Conservation (phyloP, 2,329 filamentous ascomycete genomes). For the Blumeria hordei region DNA sequence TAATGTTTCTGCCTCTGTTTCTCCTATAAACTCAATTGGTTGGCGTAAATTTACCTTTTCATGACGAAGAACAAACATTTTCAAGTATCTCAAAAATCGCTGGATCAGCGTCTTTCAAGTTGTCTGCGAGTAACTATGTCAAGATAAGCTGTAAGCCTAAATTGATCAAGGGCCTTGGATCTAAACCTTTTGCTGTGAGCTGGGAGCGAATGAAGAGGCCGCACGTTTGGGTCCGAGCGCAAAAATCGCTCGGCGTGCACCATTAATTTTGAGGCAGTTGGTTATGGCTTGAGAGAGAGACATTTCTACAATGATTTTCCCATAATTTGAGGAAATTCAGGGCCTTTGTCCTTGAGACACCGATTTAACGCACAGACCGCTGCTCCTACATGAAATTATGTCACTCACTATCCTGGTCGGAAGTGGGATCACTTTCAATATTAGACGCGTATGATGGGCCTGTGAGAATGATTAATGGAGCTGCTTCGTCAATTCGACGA, state of each 20-base stretch:
- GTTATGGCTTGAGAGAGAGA: not conserved
- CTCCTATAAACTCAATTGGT: slow-evolving; percentile 45
- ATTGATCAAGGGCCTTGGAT: not conserved
- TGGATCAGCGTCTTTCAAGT: slow-evolving; percentile 63
- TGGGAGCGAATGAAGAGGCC: not conserved
- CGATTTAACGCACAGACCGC: no score
- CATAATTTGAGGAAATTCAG: not conserved
- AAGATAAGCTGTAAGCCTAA: not conserved
- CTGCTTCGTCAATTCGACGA: no score
- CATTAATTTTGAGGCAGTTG: not conserved
- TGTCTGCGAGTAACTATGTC: slow-evolving; percentile 48
- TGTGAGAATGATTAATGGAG: no score
- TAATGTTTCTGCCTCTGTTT: slow-evolving; percentile 95
- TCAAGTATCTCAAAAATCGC: slow-evolving; percentile 97
- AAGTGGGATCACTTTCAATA: no score
- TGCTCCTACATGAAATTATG: no score
- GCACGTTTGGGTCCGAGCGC: not conserved
- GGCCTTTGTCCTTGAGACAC: no score
- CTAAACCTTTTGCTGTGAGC: not conserved
- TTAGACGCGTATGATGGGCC: no score
- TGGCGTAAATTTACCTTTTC: not conserved
- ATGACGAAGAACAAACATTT: slow-evolving; percentile 16
- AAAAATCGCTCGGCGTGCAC: not conserved
- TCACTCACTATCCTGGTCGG: no score
- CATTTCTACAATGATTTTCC: not conserved